These are phyloP conservation scores for Vitis hybrid DNA, from an alignment of 177 flowering plant species.

Conservation along the genomic window DNA sequence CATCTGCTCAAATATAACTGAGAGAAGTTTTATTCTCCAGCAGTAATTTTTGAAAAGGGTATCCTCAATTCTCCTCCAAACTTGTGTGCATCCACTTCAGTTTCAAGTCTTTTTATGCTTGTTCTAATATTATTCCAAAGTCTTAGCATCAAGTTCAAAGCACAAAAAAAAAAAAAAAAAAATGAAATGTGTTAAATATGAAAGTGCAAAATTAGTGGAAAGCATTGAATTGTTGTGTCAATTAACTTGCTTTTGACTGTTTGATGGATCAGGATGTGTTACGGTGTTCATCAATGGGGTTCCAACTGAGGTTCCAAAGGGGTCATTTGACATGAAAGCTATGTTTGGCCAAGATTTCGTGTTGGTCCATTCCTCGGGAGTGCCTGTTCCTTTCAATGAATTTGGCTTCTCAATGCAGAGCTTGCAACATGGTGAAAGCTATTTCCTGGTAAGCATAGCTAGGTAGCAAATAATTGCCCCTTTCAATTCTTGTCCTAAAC, in stretches of 20 bases:
- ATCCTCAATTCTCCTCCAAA: too few relatives aligned
- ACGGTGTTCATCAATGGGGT: constrained; percentile 90
- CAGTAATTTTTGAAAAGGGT: too few relatives aligned
- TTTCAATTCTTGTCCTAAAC: too few relatives aligned
- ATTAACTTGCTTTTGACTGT: neutral
- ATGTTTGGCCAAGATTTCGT: constrained; percentile 74
- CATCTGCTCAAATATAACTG: too few relatives aligned
- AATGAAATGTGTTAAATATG: too few relatives aligned
- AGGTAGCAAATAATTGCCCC: neutral
- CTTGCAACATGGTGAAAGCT: constrained; percentile 88
- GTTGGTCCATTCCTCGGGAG: constrained; percentile 81
- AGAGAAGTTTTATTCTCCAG: too few relatives aligned
- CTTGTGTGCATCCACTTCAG: too few relatives aligned
- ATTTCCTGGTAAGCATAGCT: constrained; percentile 64
- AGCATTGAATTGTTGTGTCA: neutral
- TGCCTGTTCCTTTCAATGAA: constrained; percentile 61
- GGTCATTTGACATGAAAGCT: constrained; percentile 66
- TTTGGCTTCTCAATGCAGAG: constrained; percentile 59
- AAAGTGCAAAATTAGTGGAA: neutral
- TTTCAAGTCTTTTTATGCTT: too few relatives aligned
- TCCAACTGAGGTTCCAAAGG: constrained; percentile 68
- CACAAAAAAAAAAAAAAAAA: too few relatives aligned
- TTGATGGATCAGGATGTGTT: constrained; percentile 44
- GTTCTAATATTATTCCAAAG: too few relatives aligned
- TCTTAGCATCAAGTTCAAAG: too few relatives aligned